Conservation (phyloP, 345 rosid species). For the Salix koriyanagi region DNA sequence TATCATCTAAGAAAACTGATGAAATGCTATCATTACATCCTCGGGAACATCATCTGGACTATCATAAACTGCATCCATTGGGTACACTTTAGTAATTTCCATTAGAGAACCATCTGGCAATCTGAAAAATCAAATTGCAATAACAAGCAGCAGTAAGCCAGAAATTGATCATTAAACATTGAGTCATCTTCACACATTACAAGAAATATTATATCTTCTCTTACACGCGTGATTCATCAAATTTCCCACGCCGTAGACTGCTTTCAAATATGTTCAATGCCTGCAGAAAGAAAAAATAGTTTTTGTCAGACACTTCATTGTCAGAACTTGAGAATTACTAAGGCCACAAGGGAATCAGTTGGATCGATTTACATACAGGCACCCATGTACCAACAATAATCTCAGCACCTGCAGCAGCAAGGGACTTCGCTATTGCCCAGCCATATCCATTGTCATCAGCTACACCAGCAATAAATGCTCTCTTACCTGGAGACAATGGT, state of each 20-base stretch:
- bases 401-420: slow-evolving; percentile 97
- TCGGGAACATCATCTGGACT: slow-evolving; percentile 77
- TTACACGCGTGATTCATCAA: slow-evolving; percentile 85
- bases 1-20: neutral
- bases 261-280: slow-evolving; percentile 89
- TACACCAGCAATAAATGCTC: slow-evolving; percentile 83
- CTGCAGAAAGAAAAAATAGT: slow-evolving; percentile 31
- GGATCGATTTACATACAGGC: slow-evolving; percentile 52
- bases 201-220: slow-evolving; percentile 13
- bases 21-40: slow-evolving; percentile 43
- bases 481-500: slow-evolving; percentile 46
- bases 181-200: neutral
- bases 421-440: slow-evolving; percentile 96
- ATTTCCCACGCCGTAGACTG: slow-evolving; percentile 88
- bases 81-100: slow-evolving; percentile 82
- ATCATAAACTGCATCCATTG: slow-evolving; percentile 86
- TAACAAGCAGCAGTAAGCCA: neutral
- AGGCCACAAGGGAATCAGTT: neutral
- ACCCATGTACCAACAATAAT: slow-evolving; percentile 95
- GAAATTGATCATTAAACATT: neutral
- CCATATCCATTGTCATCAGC: slow-evolving; percentile 95
- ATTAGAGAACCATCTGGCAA: slow-evolving; percentile 86
- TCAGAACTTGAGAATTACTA: slow-evolving; percentile 11
- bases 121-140: slow-evolving; percentile 33
- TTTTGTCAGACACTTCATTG: neutral